A percentile compares a stretch with the other conserved stretches of the same genome.
Conservation (phyloP, 2,329 filamentous ascomycete species). For the Nemania sp. region DNA sequence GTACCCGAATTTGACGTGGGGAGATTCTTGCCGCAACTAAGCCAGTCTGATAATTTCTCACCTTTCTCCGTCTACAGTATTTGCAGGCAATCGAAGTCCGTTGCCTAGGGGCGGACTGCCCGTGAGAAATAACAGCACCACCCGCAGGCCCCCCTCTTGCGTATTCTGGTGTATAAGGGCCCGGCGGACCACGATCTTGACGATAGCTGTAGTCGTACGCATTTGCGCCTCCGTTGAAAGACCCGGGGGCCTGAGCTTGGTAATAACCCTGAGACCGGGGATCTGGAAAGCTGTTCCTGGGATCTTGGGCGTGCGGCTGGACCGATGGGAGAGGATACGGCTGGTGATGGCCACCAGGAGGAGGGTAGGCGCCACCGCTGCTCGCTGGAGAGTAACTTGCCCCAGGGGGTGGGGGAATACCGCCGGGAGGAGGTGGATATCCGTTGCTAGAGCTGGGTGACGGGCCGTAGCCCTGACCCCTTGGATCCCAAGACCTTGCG, state of each 20-base stretch:
- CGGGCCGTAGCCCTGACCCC: constrained; percentile 55
- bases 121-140: constrained; percentile 54
- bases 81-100: constrained; percentile 70
- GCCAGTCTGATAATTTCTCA: constrained; percentile 47
- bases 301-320: constrained; percentile 52
- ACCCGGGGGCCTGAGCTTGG: constrained; percentile 35
- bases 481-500: constrained; percentile 49
- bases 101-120: constrained; percentile 67
- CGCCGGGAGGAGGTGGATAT: constrained; percentile 55
- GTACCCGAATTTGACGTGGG: constrained; percentile 19
- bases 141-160: constrained; percentile 51
- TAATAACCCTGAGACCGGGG: constrained; percentile 51
- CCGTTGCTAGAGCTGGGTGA: constrained; percentile 61
- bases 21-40: constrained; percentile 6
- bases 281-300: constrained; percentile 53
- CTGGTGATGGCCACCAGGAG: constrained; percentile 40
- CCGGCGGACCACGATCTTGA: constrained; percentile 49
- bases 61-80: constrained; percentile 72
- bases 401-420: constrained; percentile 39
- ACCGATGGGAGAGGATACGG: constrained; percentile 46
- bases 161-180: constrained; percentile 49
- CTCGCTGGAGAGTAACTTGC: constrained; percentile 47
- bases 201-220: constrained; percentile 52
- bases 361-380: constrained; percentile 42
- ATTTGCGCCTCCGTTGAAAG: constrained; percentile 39